A percentile compares a stretch with the other conserved stretches of the same genome.
Conservation (phyloP, 192 early-diverging fungal genomes). For the Coemansia sp. region DNA sequence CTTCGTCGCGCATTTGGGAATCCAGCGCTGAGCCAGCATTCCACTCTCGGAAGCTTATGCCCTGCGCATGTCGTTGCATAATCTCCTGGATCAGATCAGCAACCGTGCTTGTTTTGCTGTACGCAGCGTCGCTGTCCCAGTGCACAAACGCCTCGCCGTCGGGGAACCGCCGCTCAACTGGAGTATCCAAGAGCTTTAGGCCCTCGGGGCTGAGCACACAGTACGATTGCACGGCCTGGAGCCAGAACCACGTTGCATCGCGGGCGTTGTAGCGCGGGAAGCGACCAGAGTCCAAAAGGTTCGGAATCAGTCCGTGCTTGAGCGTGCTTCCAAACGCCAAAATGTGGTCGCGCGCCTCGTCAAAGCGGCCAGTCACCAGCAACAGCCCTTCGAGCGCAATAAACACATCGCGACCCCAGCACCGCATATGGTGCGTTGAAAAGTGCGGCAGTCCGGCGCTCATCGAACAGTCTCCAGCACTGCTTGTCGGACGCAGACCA, state of each 20-base stretch:
- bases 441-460: conserved; percentile 98
- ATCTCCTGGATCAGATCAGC: conserved; percentile 91
- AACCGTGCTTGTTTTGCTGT: conserved; percentile 66
- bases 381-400: conserved; percentile 85
- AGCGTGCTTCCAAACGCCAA: conserved; percentile 89
- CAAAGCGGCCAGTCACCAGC: conserved; percentile 77
- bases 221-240: conserved; percentile 88
- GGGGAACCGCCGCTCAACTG: conserved; percentile 82
- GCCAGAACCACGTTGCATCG: conserved; percentile 96
- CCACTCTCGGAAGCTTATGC: conserved; percentile 91
- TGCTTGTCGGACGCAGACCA: conserved; percentile 64
- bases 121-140: conserved; percentile 64
- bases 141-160: conserved; percentile 70
- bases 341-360: conserved; percentile 82
- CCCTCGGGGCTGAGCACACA: conserved; percentile 77
- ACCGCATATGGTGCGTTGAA: conserved; percentile 85
- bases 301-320: conserved; percentile 95
- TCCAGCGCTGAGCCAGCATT: conserved; percentile 90
- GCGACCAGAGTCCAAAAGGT: conserved; percentile 84
- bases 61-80: conserved; percentile 82
- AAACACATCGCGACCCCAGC: conserved; percentile 99
- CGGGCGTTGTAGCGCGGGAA: conserved; percentile 92
- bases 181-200: conserved; percentile 63
- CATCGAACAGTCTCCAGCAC: conserved; percentile 58
- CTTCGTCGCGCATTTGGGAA: conserved; percentile 86